Percentiles rank a stretch among this genome's conserved stretches.
phyloP scores from a whole-genome alignment of 169 alveolate species.

The Plasmodium gaboni region DNA sequence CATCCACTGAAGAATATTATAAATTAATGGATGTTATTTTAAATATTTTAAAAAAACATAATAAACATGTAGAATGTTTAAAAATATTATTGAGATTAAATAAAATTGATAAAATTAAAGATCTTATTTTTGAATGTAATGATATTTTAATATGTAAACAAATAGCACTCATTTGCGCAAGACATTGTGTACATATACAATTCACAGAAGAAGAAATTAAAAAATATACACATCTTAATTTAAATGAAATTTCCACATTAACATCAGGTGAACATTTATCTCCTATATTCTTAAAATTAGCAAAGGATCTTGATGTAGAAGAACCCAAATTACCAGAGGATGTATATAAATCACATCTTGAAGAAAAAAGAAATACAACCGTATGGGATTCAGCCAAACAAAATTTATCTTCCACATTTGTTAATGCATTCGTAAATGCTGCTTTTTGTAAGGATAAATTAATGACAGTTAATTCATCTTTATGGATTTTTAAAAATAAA shows the following conservation, averaged over 20 bases:
- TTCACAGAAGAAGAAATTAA: slow-evolving; percentile 75
- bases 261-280: slow-evolving; percentile 90
- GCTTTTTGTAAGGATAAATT: slow-evolving; percentile 97
- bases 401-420: slow-evolving; percentile 97
- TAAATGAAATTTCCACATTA: slow-evolving; percentile 82
- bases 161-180: slow-evolving; percentile 65
- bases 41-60: slow-evolving; percentile 55
- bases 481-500: slow-evolving; percentile 96
- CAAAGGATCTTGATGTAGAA: slow-evolving; percentile 95
- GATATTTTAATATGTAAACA: slow-evolving; percentile 56
- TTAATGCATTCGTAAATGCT: slow-evolving; percentile 98
- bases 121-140: slow-evolving; percentile 38
- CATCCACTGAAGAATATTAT: slow-evolving; percentile 62
- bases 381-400: slow-evolving; percentile 94
- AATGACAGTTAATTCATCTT: slow-evolving; percentile 88
- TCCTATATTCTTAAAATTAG: slow-evolving; percentile 91
- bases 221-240: slow-evolving; percentile 51
- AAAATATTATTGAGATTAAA: slow-evolving; percentile 54
- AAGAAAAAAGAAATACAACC: slow-evolving; percentile 86
- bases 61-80: slow-evolving; percentile 53
- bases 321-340: slow-evolving; percentile 97
- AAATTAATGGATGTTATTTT: slow-evolving; percentile 67
- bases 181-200: slow-evolving; percentile 72
- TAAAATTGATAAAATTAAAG: slow-evolving; percentile 56
- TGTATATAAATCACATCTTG: slow-evolving; percentile 93